Evolutionary conservation across 2,329 filamentous ascomycete species (phyloP), one percentile per base, ranked within the genome.

Genomic region (Xenosphaeropsis pyriputrescens): DNA sequence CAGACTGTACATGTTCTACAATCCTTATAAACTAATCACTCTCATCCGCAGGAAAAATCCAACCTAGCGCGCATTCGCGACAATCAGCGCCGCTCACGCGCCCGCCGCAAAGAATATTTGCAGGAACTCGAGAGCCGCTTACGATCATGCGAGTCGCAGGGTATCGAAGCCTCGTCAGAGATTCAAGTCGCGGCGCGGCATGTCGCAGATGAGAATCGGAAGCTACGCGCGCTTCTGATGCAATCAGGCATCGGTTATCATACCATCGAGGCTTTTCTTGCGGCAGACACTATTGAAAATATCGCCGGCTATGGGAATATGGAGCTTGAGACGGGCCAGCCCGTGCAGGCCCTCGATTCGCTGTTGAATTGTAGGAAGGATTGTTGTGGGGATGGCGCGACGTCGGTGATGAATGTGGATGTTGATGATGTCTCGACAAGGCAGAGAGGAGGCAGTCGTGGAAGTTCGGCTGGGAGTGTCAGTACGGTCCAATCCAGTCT

Each of bases 1-100:
- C 8, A 26, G 8, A 5, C 22, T 26, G 8, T 9, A 6, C 8
- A 6, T 26, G 3, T 11, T 26, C 8, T 26, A 9, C 22, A 26
- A 9, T 26, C 7, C 22, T 11, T 9, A 9, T 3, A 26, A 26
- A 26, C 22, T 26, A 26, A 26, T 9, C 8, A 26, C 8, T 9
- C 5, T 26, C 7, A 9, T 15, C 5, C 18, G 18, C 33, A 35
- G 33, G 33, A 35, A 13, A 35, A 35, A 18, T 11, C 33, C 33
- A 35, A 35, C 18, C 51, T 57, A 26, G 68, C 71, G 34, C 75
- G 80, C 41, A 78, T 85, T 46, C 71, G 81, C 45, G 78, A 86
- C 49, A 88, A 86, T 50, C 82, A 86, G 54, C 68, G 81, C 39
- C 74, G 80, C 43, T 84, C 77, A n/a, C 74, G 82, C 38, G 79